These are phyloP conservation scores for Lycium barbarum DNA, from an alignment of 257 asterid species.

Conservation along the genomic window DNA sequence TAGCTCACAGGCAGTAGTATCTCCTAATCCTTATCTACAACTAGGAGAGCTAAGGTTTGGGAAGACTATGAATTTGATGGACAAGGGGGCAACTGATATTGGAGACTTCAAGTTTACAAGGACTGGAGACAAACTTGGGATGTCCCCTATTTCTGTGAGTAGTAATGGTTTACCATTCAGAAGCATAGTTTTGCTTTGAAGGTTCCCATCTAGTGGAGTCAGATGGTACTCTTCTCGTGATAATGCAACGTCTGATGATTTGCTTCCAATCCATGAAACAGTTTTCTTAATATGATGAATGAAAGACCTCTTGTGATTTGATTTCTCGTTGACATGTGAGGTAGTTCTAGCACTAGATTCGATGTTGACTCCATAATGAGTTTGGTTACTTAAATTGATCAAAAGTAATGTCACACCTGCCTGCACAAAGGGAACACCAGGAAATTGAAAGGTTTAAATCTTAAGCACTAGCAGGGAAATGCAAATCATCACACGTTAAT, in stretches of 20 bases:
- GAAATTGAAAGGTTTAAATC: background rate
- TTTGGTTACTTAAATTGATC: slow-evolving; percentile 82
- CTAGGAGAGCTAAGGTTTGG: slow-evolving; percentile 71
- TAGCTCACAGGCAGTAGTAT: background rate
- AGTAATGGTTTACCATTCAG: slow-evolving; percentile 66
- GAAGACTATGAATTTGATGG: slow-evolving; percentile 71
- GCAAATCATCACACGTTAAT: background rate
- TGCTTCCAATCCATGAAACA: slow-evolving; percentile 77
- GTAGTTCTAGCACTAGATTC: slow-evolving; percentile 40
- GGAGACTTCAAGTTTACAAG: slow-evolving; percentile 47
- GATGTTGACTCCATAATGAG: slow-evolving; percentile 52
- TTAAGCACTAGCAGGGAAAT: background rate
- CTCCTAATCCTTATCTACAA: slow-evolving; percentile 38
- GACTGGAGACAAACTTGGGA: slow-evolving; percentile 58
- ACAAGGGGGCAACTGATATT: slow-evolving; percentile 53
- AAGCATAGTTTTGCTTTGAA: slow-evolving; percentile 59
- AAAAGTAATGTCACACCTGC: slow-evolving; percentile 74
- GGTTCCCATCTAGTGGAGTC: slow-evolving; percentile 64
- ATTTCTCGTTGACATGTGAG: slow-evolving; percentile 32
- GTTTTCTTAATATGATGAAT: slow-evolving; percentile 57
- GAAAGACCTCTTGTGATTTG: slow-evolving; percentile 42
- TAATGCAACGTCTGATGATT: slow-evolving; percentile 59
- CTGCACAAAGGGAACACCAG: slow-evolving; percentile 48
- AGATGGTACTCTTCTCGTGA: slow-evolving; percentile 78
- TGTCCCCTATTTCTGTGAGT: slow-evolving; percentile 50